Conservation (phyloP, 2,329 filamentous ascomycete genomes). For the Aspergillus sp. region DNA sequence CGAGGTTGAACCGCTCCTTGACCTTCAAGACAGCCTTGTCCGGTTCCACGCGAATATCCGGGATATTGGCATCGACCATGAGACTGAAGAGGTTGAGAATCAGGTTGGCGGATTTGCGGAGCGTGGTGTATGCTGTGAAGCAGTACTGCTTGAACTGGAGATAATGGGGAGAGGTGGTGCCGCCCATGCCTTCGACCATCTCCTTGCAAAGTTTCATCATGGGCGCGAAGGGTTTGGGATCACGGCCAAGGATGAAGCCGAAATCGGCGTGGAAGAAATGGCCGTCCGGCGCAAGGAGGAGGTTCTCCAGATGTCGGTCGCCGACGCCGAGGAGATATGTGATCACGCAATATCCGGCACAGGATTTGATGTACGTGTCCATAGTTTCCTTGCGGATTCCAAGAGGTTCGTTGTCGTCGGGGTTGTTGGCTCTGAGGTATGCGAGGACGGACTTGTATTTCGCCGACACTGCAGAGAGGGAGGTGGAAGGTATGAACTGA, state of each 20-base stretch:
- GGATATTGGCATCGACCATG: constrained; percentile 97
- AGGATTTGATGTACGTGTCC: constrained; percentile 93
- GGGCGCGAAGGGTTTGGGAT: constrained; percentile 95
- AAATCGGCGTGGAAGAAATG: constrained; percentile 99
- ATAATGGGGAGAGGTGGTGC: constrained; percentile 76
- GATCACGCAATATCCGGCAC: constrained; percentile 96
- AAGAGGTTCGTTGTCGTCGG: constrained; percentile 75
- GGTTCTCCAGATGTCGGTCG: constrained; percentile 92
- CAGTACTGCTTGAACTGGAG: constrained; percentile 91
- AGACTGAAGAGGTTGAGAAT: constrained; percentile 94
- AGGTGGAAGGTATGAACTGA: constrained; percentile 87
- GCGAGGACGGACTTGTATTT: constrained; percentile 79
- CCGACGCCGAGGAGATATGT: constrained; percentile 97
- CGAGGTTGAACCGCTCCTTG: constrained; percentile 88
- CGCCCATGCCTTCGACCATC: constrained; percentile 99
- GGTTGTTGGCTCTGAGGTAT: constrained; percentile 86
- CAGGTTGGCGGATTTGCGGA: constrained; percentile 84
- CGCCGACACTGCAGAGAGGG: constrained; percentile 75
- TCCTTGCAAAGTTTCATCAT: constrained; percentile 96
- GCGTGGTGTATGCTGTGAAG: constrained; percentile 87
- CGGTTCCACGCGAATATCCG: constrained; percentile 86
- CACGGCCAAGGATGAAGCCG: constrained; percentile 93
- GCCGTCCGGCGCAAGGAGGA: constrained; percentile 82
- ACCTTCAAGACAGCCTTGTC: constrained; percentile 95
- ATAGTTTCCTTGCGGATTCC: constrained; percentile 89